These are phyloP conservation scores for Aspergillus transmontanensis DNA, from an alignment of 2,329 filamentous ascomycete genomes.

Conservation along the genomic window DNA sequence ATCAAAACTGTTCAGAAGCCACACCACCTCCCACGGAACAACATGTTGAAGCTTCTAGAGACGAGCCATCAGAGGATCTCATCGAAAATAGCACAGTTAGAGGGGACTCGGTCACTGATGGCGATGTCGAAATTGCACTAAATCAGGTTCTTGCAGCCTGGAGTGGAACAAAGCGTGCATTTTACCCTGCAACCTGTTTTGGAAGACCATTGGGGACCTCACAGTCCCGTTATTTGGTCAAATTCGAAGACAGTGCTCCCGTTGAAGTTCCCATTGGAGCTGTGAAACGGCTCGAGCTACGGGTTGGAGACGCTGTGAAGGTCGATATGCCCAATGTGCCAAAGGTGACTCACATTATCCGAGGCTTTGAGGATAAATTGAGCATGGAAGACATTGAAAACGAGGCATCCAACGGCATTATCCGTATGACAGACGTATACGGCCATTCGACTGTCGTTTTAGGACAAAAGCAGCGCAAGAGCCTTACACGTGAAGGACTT, in stretches of 20 bases:
- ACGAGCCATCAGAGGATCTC: constrained; percentile 17
- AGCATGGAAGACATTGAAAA: constrained; percentile 29
- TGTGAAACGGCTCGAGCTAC: constrained; percentile 49
- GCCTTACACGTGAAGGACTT: constrained; percentile 37
- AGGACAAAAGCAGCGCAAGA: constrained; percentile 46
- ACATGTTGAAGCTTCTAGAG: constrained; percentile 1
- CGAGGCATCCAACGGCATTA: constrained; percentile 24
- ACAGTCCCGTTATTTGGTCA: constrained; percentile 47
- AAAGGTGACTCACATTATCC: constrained; percentile 47
- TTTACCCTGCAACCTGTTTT: constrained; percentile 63
- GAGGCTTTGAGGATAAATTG: constrained; percentile 43
- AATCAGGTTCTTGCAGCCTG: constrained; percentile 62
- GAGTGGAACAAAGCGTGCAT: constrained; percentile 57
- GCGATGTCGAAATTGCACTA: constrained; percentile 40
- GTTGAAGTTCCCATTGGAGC: constrained; percentile 43
- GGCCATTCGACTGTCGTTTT: constrained; percentile 47
- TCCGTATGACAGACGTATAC: constrained; percentile 45
- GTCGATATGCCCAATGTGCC: constrained; percentile 46
- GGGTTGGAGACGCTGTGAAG: constrained; percentile 50
- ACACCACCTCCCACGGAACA: constrained; percentile 18
- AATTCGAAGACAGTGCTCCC: constrained; percentile 48
- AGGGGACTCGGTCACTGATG: constrained; percentile 11
- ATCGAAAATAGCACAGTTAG: constrained; percentile 7
- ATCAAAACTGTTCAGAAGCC: constrained; percentile 14
- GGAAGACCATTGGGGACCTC: constrained; percentile 44